Base-by-base conservation (phyloP, 495 filamentous ascomycete genomes). In the Neurospora sp. region DNA sequence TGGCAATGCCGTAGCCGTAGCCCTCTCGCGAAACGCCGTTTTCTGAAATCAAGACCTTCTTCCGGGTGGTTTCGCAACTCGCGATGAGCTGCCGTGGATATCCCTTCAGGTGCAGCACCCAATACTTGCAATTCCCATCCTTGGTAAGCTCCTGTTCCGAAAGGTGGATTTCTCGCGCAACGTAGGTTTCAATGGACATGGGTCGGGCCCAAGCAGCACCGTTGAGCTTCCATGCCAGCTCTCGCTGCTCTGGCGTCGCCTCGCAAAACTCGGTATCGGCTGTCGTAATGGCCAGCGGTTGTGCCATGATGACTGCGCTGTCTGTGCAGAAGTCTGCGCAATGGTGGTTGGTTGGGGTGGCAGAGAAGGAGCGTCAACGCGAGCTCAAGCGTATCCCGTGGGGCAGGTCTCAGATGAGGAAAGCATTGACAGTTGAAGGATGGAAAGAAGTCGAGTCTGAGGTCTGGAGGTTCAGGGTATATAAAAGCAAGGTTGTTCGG, bases 11-110 rank as follows among this genome's bases (percentile, higher is more conserved):
- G 81, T 96, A 91, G 31, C 87, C 87, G n/a, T 89, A 78, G 4
- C 87, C 86, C 69, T 94, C 88, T 73, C 89, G 82, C n/a, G 92
- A 85, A 72, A 72, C 41, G 70, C 39, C 69, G 72, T 70, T 72
- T 59, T 75, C 59, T 23, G 76, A 71, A 73, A 81, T 40, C 91
- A 93, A 76, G 1, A 92, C 90, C 23, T 85, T 87, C 83, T 96
- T 97, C 59, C 86, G 87, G 69, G 93, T 90, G 4, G 90, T 89
- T 80, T 98, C 94, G 80, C 93, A 96, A 39, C 92, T 92, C 39
- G 89, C 88, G 4, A 97, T 88, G 62, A 97, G 86, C 0, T 85
- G 82, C 11, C 80, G 69, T 6, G 77, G 76, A 41, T 77, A 74
- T 4, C 77, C 79, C 62, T 74, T 77, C 75, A 92, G 87, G 16